These are phyloP conservation scores for Cercophora scortea DNA, from an alignment of 495 filamentous ascomycete genomes.

Conservation along the genomic window DNA sequence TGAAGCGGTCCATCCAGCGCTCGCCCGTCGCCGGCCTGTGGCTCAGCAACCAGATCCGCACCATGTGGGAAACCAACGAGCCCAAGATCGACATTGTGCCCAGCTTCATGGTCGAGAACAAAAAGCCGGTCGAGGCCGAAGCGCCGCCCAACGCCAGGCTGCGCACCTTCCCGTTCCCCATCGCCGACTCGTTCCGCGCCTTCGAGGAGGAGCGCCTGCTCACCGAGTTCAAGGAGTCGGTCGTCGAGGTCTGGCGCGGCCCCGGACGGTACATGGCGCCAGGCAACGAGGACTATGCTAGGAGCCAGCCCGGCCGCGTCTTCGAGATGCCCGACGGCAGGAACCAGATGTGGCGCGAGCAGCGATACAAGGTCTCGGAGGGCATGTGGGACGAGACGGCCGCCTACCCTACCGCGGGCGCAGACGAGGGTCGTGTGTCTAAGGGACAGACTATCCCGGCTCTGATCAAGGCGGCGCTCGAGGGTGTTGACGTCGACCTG, in stretches of 20 bases:
- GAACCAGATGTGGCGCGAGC: constrained; percentile 86
- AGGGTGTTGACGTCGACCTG: constrained; percentile 78
- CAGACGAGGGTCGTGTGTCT: constrained; percentile 33
- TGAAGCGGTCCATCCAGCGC: constrained; percentile 78
- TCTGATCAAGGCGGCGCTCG: constrained; percentile 68
- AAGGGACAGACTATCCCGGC: constrained; percentile 69
- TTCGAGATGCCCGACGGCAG: constrained; percentile 93
- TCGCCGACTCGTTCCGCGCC: constrained; percentile 63
- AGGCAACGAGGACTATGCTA: constrained; percentile 59
- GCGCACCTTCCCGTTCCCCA: constrained; percentile 56
- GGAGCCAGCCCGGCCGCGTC: constrained; percentile 59
- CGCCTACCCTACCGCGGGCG: constrained; percentile 33
- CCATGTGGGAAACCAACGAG: constrained; percentile 64
- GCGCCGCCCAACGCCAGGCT: constrained; percentile 52
- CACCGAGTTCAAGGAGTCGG: constrained; percentile 94
- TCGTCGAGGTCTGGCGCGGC: constrained; percentile 88
- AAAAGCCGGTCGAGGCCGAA: constrained; percentile 81
- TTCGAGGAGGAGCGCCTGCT: constrained; percentile 89
- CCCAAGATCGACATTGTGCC: constrained; percentile 76
- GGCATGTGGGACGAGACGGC: constrained; percentile 80
- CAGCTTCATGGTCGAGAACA: constrained; percentile 78
- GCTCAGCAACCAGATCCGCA: constrained; percentile 78
- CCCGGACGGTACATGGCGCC: constrained; percentile 57
- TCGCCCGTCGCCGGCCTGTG: constrained; percentile 83
- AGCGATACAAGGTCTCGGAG: constrained; percentile 78